Percentiles rank a stretch among this genome's conserved stretches.
These are phyloP conservation scores for Stygiomarasmius scandens DNA, from an alignment of 1,284 basidiomycete genomes.

Conservation along the genomic window DNA sequence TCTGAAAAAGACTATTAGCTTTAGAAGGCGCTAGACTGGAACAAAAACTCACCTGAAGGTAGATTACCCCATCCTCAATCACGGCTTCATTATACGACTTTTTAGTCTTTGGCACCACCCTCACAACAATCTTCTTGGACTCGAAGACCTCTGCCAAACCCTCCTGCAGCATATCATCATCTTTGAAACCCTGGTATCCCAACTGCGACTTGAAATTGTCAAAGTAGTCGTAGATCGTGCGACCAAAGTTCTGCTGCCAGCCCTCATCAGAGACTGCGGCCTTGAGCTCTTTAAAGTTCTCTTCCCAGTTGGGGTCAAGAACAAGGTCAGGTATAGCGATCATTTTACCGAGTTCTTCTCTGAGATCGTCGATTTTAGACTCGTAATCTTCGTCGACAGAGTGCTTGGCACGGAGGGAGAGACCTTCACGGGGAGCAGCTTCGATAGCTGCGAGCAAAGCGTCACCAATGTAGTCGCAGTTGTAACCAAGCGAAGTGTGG, in stretches of 20 bases:
- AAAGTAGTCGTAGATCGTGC: slow-evolving; percentile 16
- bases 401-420: slow-evolving; percentile 32
- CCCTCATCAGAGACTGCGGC: slow-evolving; percentile 21
- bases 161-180: slow-evolving; percentile 40
- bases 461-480: slow-evolving; percentile 9
- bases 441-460: slow-evolving; percentile 17
- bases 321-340: slow-evolving; percentile 32
- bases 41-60: slow-evolving; percentile 31
- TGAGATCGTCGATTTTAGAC: slow-evolving; percentile 30
- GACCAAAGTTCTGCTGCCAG: slow-evolving; percentile 33
- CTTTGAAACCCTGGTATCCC: slow-evolving; percentile 33
- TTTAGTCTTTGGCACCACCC: slow-evolving; percentile 30
- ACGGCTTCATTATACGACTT: slow-evolving; percentile 29
- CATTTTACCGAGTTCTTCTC: slow-evolving; percentile 28
- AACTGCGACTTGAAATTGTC: slow-evolving; percentile 33
- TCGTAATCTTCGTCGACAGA: slow-evolving; percentile 34
- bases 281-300: slow-evolving; percentile 30
- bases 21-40: too few relatives aligned
- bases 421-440: slow-evolving; percentile 28
- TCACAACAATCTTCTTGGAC: slow-evolving; percentile 36
- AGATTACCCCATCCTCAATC: slow-evolving; percentile 34
- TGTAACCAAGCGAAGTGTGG: slow-evolving; percentile 6
- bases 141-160: slow-evolving; percentile 33
- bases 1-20: not conserved
- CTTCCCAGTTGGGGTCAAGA: slow-evolving; percentile 40